These are phyloP conservation scores for Fusarium caatingaense DNA, from an alignment of 2,329 filamentous ascomycete species.

Conservation along the genomic window DNA sequence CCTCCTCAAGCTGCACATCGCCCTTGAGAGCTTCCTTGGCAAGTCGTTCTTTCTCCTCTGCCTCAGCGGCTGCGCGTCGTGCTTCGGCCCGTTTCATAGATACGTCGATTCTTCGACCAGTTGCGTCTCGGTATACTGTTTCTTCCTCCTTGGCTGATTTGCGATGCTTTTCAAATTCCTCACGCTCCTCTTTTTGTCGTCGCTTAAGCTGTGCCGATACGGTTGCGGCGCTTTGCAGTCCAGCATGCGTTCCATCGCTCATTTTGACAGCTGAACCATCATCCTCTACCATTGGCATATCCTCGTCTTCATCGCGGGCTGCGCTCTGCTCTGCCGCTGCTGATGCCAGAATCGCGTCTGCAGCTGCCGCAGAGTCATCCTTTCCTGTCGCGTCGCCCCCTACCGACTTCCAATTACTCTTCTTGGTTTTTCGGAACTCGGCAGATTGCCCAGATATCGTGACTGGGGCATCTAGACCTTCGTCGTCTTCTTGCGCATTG, in stretches of 20 bases:
- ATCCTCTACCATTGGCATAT: constrained; percentile 59
- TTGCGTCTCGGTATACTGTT: constrained; percentile 95
- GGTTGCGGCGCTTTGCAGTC: constrained; percentile 84
- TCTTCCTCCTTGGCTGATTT: constrained; percentile 70
- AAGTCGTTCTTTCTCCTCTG: constrained; percentile 76
- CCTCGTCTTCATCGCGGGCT: constrained; percentile 60
- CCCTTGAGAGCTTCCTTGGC: constrained; percentile 80
- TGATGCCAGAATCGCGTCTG: constrained; percentile 80
- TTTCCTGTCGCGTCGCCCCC: constrained; percentile 53
- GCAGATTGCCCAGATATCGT: constrained; percentile 64
- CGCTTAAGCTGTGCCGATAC: constrained; percentile 76
- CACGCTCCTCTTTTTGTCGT: constrained; percentile 73
- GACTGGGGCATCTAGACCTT: constrained; percentile 65
- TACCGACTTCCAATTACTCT: constrained; percentile 82
- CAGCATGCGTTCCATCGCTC: constrained; percentile 88
- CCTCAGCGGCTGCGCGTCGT: constrained; percentile 71
- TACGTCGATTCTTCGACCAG: constrained; percentile 92
- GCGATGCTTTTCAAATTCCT: constrained; percentile 59
- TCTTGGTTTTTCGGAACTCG: constrained; percentile 80
- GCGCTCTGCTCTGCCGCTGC: constrained; percentile 75
- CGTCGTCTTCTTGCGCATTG: constrained; percentile 57
- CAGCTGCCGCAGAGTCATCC: constrained; percentile 68
- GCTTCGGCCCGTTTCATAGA: constrained; percentile 90
- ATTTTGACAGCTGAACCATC: constrained; percentile 71
- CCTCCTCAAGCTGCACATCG: constrained; percentile 82